Conservation (phyloP, 2,329 filamentous ascomycete genomes). For the Alternaria infectoria region DNA sequence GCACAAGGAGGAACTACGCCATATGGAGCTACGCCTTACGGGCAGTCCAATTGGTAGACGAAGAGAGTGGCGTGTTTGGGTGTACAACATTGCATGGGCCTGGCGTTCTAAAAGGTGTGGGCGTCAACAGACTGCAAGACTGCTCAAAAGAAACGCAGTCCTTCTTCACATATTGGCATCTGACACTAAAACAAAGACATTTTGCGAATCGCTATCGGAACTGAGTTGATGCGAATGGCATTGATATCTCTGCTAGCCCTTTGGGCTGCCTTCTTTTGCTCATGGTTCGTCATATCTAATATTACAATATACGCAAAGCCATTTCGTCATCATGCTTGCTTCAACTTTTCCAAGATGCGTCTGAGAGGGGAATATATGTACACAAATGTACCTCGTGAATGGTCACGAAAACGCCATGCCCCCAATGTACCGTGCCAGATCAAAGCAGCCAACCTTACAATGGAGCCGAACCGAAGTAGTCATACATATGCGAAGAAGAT, state of each 20-base stretch:
- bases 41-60: slow-evolving; percentile 41
- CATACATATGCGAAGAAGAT: slow-evolving; percentile 25
- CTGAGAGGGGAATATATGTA: slow-evolving; percentile 43
- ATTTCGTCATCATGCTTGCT: slow-evolving; percentile 5
- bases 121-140: slow-evolving; percentile 8
- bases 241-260: slow-evolving; percentile 9
- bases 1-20: slow-evolving; percentile 56
- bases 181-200: neutral
- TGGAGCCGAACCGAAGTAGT: slow-evolving; percentile 22
- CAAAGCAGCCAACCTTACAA: slow-evolving; percentile 12
- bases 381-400: slow-evolving; percentile 17
- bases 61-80: neutral
- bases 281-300: slow-evolving; percentile 23
- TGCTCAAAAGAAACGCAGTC: neutral
- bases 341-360: slow-evolving; percentile 26
- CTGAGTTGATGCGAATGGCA: slow-evolving; percentile 5
- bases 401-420: slow-evolving; percentile 23
- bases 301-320: slow-evolving; percentile 28
- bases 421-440: slow-evolving; percentile 21
- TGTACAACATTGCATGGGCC: slow-evolving; percentile 36
- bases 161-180: neutral
- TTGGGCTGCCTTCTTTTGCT: neutral
- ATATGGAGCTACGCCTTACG: slow-evolving; percentile 68
- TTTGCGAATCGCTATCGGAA: neutral
- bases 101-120: slow-evolving; percentile 28